Evolutionary conservation across 1,284 basidiomycete species (phyloP).

Genomic region (Sparassis latifolia): DNA sequence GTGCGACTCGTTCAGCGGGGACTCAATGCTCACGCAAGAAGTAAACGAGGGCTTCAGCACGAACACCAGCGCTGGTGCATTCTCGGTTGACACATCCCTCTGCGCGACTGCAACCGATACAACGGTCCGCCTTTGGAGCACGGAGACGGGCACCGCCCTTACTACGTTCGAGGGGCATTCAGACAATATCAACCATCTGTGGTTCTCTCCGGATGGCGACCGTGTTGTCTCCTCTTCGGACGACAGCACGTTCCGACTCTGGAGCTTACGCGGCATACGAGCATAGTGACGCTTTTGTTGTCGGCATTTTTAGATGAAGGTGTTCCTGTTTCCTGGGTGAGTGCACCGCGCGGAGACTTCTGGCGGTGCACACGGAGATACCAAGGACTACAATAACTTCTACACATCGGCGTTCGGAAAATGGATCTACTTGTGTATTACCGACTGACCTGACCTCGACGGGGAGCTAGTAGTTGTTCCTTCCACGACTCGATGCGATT

Average conservation of each 20-base stretch:
- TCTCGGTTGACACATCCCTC: conserved; percentile 17
- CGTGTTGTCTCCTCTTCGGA: conserved; percentile 10
- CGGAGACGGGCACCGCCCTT: conserved; percentile 5
- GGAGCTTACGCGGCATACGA: not conserved
- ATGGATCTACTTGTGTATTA: too few species aligned
- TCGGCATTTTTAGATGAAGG: not conserved
- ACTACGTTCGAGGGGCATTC: conserved; percentile 11
- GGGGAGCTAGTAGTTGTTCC: too few species aligned
- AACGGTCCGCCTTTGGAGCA: conserved; percentile 19
- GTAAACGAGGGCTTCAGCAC: conserved; percentile 6
- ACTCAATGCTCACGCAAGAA: conserved; percentile 5
- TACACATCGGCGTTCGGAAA: too few species aligned
- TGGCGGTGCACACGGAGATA: too few species aligned
- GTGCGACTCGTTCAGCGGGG: conserved; percentile 14
- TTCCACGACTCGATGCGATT: too few species aligned
- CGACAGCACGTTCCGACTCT: conserved; percentile 11
- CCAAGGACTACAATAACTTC: too few species aligned
- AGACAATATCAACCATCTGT: conserved; percentile 10
- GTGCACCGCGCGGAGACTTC: too few species aligned
- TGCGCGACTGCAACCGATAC: conserved; percentile 12
- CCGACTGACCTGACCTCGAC: too few species aligned
- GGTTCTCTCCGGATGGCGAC: conserved; percentile 12
- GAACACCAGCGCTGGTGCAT: conserved; percentile 12
- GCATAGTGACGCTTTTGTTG: not conserved
- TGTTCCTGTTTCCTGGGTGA: not conserved